A percentile compares a stretch with the other conserved stretches of the same genome.
These are phyloP conservation scores for Cucumis sativus DNA, from an alignment of 306 rosid genomes.

Conservation along the genomic window DNA sequence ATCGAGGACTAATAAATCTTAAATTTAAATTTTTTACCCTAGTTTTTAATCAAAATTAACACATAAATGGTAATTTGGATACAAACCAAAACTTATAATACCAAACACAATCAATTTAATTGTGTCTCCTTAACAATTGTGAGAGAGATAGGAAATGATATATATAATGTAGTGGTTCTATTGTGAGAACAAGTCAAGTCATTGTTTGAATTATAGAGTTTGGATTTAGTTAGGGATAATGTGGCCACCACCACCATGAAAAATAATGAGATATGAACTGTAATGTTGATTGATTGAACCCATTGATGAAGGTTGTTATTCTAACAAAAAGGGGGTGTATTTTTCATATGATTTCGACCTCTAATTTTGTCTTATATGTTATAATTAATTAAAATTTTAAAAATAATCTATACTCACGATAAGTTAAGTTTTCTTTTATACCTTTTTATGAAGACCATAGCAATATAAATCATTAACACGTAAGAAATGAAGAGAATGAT, in stretches of 20 bases:
- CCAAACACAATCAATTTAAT: background rate
- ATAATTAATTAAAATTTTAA: background rate
- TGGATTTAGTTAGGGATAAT: background rate
- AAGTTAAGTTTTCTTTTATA: background rate
- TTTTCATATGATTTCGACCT: background rate
- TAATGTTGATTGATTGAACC: background rate
- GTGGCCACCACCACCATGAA: background rate
- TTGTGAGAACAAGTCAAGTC: background rate
- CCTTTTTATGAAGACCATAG: background rate
- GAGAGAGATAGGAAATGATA: background rate
- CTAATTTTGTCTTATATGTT: background rate
- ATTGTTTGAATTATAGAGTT: background rate
- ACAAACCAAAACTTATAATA: background rate
- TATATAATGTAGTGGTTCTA: background rate
- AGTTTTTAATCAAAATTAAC: background rate
- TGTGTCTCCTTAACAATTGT: background rate
- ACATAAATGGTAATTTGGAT: background rate
- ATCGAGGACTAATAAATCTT: too few species aligned
- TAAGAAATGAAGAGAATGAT: too few species aligned
- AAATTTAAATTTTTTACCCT: too few species aligned
- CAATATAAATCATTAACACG: background rate
- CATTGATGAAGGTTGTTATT: background rate
- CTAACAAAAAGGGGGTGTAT: background rate
- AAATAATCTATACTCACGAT: background rate
- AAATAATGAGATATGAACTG: background rate